phyloP scores from a whole-genome alignment of 1,284 basidiomycete species.

The Gomphus bonarii region DNA sequence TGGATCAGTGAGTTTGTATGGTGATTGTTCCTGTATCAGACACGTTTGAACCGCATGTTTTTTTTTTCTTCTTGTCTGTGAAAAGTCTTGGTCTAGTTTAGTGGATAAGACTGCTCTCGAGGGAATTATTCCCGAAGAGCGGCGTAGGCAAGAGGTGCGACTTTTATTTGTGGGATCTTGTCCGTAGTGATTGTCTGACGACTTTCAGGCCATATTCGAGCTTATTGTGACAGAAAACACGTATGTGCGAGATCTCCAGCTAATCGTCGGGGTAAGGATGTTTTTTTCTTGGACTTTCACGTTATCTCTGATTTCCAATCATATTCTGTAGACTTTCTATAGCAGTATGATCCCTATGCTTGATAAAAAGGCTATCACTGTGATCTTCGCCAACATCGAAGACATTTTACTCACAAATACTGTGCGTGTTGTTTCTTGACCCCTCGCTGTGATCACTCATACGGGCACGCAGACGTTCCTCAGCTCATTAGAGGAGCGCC shows the following conservation, averaged over 20 bases:
- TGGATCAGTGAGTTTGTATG: constrained; percentile 45
- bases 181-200: not conserved
- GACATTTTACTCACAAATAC: constrained; percentile 84
- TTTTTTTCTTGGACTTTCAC: not conserved
- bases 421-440: constrained; percentile 28
- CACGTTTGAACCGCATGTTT: not conserved
- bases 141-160: constrained; percentile 81
- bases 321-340: constrained; percentile 59
- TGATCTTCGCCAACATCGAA: constrained; percentile 90
- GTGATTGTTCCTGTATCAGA: not conserved
- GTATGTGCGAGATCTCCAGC: constrained; percentile 84
- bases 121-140: constrained; percentile 65
- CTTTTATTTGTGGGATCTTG: not conserved
- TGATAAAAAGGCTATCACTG: constrained; percentile 69
- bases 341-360: constrained; percentile 64
- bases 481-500: constrained; percentile 81
- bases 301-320: constrained; percentile 17
- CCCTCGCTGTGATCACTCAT: not conserved
- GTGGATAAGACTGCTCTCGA: constrained; percentile 76
- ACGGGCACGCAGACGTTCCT: constrained; percentile 51
- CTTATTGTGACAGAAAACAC: constrained; percentile 80
- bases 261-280: constrained; percentile 72
- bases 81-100: constrained; percentile 89
- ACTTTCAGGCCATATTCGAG: constrained; percentile 71
- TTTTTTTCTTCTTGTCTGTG: not conserved